Evolutionary conservation across 2,329 filamentous ascomycete genomes (phyloP).

Genomic region (Lachnellula hyalina): DNA sequence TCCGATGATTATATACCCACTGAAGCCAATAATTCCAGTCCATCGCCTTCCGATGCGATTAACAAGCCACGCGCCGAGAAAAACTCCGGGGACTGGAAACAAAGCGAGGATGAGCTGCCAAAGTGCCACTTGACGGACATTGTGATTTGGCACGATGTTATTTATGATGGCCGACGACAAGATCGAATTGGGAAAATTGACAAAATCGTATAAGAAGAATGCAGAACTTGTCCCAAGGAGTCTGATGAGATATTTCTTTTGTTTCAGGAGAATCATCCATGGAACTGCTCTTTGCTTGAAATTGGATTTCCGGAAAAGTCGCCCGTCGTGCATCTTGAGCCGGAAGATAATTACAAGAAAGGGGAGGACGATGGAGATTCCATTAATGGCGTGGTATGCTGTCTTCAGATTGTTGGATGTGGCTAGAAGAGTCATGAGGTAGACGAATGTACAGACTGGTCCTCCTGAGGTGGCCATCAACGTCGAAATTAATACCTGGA

Average conservation of each 20-base stretch:
- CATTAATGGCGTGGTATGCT: constrained; percentile 29
- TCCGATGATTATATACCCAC: constrained; percentile 15
- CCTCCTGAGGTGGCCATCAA: constrained; percentile 33
- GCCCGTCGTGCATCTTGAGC: constrained; percentile 33
- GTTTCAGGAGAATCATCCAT: constrained; percentile 23
- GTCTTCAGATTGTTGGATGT: constrained; percentile 31
- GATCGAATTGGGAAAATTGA: constrained; percentile 35
- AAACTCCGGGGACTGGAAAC: constrained; percentile 32
- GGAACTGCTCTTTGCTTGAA: constrained; percentile 28
- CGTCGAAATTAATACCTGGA: constrained; percentile 34
- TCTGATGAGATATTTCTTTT: constrained; percentile 26
- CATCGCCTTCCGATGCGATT: constrained; percentile 31
- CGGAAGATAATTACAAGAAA: constrained; percentile 31
- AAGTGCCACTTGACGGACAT: constrained; percentile 31
- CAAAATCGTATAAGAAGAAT: constrained; percentile 35
- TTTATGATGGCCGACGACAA: constrained; percentile 34
- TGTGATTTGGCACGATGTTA: constrained; percentile 29
- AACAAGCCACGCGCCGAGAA: constrained; percentile 32
- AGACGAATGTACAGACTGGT: constrained; percentile 33
- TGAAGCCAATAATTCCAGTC: constrained; percentile 31
- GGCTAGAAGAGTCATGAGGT: constrained; percentile 33
- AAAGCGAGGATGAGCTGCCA: constrained; percentile 34
- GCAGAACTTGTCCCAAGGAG: constrained; percentile 31
- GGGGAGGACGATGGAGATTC: constrained; percentile 32
- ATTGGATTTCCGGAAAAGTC: constrained; percentile 31